phyloP scores from a whole-genome alignment of 441 rosid species.

The Brassica balearica region DNA sequence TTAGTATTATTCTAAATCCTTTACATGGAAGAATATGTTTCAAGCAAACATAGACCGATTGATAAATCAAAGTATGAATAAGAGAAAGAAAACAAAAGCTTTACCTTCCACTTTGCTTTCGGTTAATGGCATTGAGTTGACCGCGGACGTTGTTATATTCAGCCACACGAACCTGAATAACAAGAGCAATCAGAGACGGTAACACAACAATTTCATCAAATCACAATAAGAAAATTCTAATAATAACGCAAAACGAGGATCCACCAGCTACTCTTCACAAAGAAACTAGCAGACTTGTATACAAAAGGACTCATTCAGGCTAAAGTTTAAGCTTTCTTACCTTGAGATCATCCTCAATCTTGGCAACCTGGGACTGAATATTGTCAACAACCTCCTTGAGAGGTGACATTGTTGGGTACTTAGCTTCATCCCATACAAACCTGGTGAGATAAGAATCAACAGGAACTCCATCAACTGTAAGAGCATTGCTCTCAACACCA shows the following conservation, averaged over 20 bases:
- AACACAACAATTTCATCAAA: conserved; percentile 21
- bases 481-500: conserved; percentile 78
- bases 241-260: not conserved
- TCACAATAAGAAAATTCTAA: not conserved
- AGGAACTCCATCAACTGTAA: conserved; percentile 93
- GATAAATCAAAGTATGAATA: conserved; percentile 17
- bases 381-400: conserved; percentile 82
- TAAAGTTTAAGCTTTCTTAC: conserved; percentile 41
- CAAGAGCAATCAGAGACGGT: conserved; percentile 7
- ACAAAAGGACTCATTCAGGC: not conserved
- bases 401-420: conserved; percentile 94
- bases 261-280: conserved; percentile 3
- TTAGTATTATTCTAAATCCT: too few relatives aligned
- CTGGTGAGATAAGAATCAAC: conserved; percentile 97
- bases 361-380: conserved; percentile 83
- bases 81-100: not conserved
- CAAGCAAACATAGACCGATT: not conserved
- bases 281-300: not conserved
- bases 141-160: conserved; percentile 93
- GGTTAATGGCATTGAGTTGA: conserved; percentile 92
- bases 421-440: conserved; percentile 99
- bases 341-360: conserved; percentile 99
- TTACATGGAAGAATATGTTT: not conserved
- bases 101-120: conserved; percentile 98
- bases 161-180: conserved; percentile 86